Conservation (phyloP, 192 early-diverging fungal species). For the Coemansia sp. region DNA sequence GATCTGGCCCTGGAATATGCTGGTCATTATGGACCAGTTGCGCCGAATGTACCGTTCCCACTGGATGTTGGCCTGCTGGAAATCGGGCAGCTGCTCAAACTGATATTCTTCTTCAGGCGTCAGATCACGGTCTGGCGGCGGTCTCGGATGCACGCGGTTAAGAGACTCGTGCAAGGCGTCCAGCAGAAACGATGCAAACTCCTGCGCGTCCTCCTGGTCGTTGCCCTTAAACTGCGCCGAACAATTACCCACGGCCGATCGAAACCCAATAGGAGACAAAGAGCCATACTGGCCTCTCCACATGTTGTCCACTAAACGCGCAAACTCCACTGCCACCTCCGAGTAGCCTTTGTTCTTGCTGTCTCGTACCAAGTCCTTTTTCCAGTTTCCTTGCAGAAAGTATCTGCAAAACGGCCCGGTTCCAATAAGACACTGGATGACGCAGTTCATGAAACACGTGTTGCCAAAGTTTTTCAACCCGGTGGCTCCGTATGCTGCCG, state of each 20-base stretch:
- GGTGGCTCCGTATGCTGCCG: slow-evolving; percentile 62
- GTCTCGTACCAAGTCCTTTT: slow-evolving; percentile 46
- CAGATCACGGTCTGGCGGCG: slow-evolving; percentile 46
- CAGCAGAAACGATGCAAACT: slow-evolving; percentile 88
- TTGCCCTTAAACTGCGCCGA: slow-evolving; percentile 82
- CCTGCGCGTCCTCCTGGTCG: slow-evolving; percentile 97
- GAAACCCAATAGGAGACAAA: slow-evolving; percentile 79
- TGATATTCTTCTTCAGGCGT: slow-evolving; percentile 53
- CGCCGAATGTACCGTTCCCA: slow-evolving; percentile 75
- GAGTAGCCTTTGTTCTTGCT: slow-evolving; percentile 64
- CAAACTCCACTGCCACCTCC: slow-evolving; percentile 73
- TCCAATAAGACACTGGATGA: slow-evolving; percentile 76
- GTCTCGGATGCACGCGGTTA: slow-evolving; percentile 64
- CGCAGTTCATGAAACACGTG: slow-evolving; percentile 86
- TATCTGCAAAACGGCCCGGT: slow-evolving; percentile 72
- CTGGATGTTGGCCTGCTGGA: slow-evolving; percentile 60
- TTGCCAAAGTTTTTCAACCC: slow-evolving; percentile 83
- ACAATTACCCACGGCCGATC: slow-evolving; percentile 71
- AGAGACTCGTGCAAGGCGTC: slow-evolving; percentile 92
- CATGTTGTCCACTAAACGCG: slow-evolving; percentile 77
- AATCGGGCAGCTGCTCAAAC: slow-evolving; percentile 73
- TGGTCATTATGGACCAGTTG: slow-evolving; percentile 85
- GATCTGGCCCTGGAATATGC: slow-evolving; percentile 80
- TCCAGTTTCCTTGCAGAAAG: slow-evolving; percentile 65
- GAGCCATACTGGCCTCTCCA: slow-evolving; percentile 78